These are phyloP conservation scores for Casuarina glauca DNA, from an alignment of 306 rosid species.

Conservation along the genomic window DNA sequence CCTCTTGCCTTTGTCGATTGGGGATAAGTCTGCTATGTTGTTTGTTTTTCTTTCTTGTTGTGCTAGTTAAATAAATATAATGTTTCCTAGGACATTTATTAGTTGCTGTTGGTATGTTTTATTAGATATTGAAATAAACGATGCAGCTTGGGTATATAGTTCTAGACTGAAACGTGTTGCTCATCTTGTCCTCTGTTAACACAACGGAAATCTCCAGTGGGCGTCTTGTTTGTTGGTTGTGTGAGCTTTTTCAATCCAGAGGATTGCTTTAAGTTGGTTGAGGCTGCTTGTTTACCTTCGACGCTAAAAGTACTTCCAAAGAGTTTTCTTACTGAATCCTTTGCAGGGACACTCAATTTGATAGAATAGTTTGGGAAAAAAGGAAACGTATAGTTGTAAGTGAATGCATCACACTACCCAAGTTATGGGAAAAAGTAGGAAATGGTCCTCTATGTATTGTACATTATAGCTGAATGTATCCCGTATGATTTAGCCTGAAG, in stretches of 20 bases:
- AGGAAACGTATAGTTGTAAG: background rate
- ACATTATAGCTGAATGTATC: background rate
- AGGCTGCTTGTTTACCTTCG: background rate
- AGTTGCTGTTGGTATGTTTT: background rate
- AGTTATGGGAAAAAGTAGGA: background rate
- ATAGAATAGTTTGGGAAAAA: background rate
- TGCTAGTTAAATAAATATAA: background rate
- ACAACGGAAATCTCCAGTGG: background rate
- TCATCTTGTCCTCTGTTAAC: background rate
- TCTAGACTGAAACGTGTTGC: background rate
- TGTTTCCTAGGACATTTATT: background rate
- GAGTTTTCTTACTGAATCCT: background rate
- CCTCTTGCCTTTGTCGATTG: constrained; percentile 58
- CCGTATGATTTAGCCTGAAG: background rate
- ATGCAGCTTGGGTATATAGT: background rate
- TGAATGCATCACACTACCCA: background rate
- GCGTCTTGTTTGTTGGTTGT: background rate
- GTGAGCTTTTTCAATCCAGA: background rate
- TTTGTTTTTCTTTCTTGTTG: background rate
- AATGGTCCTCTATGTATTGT: background rate
- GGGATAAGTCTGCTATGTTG: constrained; percentile 38
- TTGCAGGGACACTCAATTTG: background rate
- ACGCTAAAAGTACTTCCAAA: background rate
- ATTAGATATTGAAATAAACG: background rate
- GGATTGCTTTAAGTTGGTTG: background rate